A percentile compares a stretch with the other conserved stretches of the same genome.
These are phyloP conservation scores for Pythium oligandrum DNA, from an alignment of 352 stramenopile species.

Conservation along the genomic window DNA sequence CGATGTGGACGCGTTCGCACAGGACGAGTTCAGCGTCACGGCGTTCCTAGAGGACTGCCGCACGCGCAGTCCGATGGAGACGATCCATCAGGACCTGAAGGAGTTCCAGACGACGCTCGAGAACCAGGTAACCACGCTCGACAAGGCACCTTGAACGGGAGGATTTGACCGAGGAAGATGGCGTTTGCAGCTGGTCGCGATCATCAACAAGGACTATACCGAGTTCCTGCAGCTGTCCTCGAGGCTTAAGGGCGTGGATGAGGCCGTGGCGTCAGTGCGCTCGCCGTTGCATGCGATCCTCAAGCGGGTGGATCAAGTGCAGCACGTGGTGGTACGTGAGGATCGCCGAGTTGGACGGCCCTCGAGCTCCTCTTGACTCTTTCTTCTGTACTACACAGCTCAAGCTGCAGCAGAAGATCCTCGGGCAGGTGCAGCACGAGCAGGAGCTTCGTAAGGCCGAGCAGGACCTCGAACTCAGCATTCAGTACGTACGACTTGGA, in stretches of 20 bases:
- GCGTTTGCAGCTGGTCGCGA: conserved; percentile 55
- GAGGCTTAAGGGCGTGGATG: conserved; percentile 83
- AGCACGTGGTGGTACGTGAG: conserved; percentile 46
- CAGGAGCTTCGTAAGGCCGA: conserved; percentile 42
- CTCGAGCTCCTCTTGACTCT: not conserved
- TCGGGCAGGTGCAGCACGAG: conserved; percentile 37
- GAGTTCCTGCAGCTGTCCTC: conserved; percentile 88
- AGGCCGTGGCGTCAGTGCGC: conserved; percentile 75
- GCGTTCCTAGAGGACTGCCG: conserved; percentile 77
- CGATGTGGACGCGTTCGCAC: conserved; percentile 72
- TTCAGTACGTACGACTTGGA: conserved; percentile 19
- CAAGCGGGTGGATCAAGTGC: conserved; percentile 70
- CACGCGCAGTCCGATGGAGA: conserved; percentile 73
- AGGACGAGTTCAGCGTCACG: conserved; percentile 61
- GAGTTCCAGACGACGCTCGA: conserved; percentile 82
- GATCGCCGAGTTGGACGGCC: not conserved
- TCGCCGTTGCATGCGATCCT: conserved; percentile 68
- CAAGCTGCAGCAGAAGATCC: conserved; percentile 46
- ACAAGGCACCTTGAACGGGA: not conserved
- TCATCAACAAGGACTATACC: conserved; percentile 88
- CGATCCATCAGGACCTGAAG: conserved; percentile 79
- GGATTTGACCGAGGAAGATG: not conserved
- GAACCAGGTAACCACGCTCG: conserved; percentile 52
- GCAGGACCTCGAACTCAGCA: conserved; percentile 52
- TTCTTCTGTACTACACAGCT: not conserved